Base-by-base conservation (phyloP, 805 yeast genomes). In the Metschnikowia picachoensis region DNA sequence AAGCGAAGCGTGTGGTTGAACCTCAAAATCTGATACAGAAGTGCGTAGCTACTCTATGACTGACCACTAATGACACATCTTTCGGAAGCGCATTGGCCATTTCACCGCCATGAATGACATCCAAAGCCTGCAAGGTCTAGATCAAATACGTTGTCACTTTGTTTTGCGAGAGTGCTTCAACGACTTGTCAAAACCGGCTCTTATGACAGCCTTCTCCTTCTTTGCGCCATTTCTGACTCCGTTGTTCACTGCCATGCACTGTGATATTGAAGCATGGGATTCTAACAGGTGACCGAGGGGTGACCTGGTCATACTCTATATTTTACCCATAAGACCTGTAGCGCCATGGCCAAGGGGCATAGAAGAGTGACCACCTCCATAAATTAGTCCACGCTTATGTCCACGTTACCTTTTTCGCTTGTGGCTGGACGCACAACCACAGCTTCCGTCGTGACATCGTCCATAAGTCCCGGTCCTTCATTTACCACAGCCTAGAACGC, bases 361-460 rank as follows among this genome's bases (percentile, higher is more conserved):
- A 8, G 91, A 83, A 1, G 92, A 80, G 60, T 86, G 95, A 8
- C 95, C 95, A 33, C 95, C 95, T 12, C 79, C 16, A 86, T 81
- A 20, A 66, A 65, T 35, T 85, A 64, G 3, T 71, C 70, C 9
- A 40, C 59, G 15, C 45, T 37, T 15, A 55, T 27, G 31, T 55
- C 59, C 3, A 43, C 36, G 33, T 51, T 46, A 8, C 57, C 56
- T 37, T 55, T 55, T 35, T 53, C 57, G 14, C 57, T 51, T 12
- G 57, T 51, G 17, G 35, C 57, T 5, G 57, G 57, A 16, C 41
- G 36, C 15, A 52, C 56, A 15, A 55, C 36, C 32, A 44, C 17
- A 42, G 36, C 41, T 12, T 52, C 52, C 2, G 56, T 47, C 15
- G 39, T 12, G 3, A 41, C 32, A 25, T 51, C 51, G n/a, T 33